Evolutionary conservation across 352 stramenopile species (phyloP), one percentile per base, ranked within the genome.

Genomic region (Globisporangium paroecandrum): DNA sequence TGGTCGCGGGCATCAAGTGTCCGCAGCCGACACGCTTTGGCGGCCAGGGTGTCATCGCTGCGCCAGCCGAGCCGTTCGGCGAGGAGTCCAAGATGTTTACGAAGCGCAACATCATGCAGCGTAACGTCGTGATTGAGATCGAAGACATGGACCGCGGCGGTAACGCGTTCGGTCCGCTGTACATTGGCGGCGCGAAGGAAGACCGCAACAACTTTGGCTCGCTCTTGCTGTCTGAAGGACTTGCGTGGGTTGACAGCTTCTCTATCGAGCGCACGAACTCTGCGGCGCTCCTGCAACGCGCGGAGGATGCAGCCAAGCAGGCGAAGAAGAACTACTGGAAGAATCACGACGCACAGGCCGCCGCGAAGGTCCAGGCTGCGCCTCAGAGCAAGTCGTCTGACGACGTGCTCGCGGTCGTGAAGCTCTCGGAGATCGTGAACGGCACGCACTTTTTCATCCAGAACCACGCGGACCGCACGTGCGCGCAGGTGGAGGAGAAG

Each of bases 261-360:
- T 98, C 96, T 51, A 89, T 97, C 58, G 95, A 98, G 62, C 96
- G 97, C 65, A 98, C 93, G 20, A 86, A 86, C 55, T 84, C 93
- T 22, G 78, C 69, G 27, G 76, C 85, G 13, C 76, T 96, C 46
- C 73, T 97, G 25, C 71, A 89, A 61, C 85, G 82, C 34, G 82
- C 90, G 3, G 87, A 99, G 78, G 88, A 93, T 7, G 79, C 69
- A 32, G 97, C 97, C 34, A 94, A 98, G 77, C 64, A 85, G 9
- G 89, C 91, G n/a, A 97, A 96, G 74, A 89, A 97, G 60, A 97
- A 98, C 70, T 90, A 98, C 72, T 99, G 96, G 96, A 82, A 88
- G 71, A 89, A 83, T 22, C 93, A 97, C 27, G 80, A 97, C 58
- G 78, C 79, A 0, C 75, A 90, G 57, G 84, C 77, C 43, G 76